These are phyloP conservation scores for Amoebophrya sp. DNA, from an alignment of 169 alveolate species.

Conservation along the genomic window DNA sequence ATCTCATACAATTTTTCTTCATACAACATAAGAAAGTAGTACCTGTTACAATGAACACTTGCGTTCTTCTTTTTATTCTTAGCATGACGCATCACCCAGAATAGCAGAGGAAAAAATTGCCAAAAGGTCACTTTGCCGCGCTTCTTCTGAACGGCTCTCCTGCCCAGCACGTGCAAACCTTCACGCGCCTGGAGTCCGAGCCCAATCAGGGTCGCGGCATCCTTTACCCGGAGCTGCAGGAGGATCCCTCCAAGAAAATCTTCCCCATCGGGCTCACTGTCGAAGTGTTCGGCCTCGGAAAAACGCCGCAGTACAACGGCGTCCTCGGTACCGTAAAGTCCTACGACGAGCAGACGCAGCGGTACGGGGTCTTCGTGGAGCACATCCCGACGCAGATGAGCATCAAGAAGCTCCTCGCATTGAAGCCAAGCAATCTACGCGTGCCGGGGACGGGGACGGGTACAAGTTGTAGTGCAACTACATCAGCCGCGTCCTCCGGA, in stretches of 20 bases:
- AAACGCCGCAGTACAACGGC: constrained; percentile 13
- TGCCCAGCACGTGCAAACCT: background rate
- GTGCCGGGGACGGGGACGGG: background rate
- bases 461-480: background rate
- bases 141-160: background rate
- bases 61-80: background rate
- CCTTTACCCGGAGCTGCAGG: background rate
- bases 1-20: background rate
- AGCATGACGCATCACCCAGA: background rate
- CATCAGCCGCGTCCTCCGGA: background rate
- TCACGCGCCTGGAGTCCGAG: background rate
- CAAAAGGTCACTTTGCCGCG: background rate
- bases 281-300: background rate
- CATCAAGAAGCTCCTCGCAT: constrained; percentile 5
- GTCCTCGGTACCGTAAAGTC: background rate
- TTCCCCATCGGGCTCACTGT: background rate
- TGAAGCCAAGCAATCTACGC: constrained; percentile 7
- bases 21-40: background rate
- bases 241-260: background rate
- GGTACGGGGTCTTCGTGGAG: constrained; percentile 2
- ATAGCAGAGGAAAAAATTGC: too few species aligned
- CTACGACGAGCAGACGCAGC: background rate
- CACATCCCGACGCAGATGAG: background rate
- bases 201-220: background rate
- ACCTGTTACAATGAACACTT: background rate